A percentile compares a stretch with the other conserved stretches of the same genome.
Conservation (phyloP, 179 eudicot species). For the Vitellaria paradoxa region DNA sequence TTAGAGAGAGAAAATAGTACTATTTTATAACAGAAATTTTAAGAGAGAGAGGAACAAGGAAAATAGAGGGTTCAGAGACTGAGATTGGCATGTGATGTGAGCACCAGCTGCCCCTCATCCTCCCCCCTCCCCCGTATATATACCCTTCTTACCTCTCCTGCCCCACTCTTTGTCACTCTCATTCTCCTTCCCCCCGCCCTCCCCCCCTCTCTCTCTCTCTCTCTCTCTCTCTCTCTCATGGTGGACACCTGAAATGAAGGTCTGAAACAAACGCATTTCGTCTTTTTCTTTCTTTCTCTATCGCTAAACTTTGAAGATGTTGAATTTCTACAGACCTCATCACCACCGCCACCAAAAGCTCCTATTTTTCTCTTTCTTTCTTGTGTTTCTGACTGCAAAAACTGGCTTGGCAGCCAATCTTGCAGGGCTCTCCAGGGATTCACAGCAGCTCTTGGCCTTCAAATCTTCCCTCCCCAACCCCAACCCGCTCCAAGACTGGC, state of each 20-base stretch:
- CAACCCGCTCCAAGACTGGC: constrained; percentile 53
- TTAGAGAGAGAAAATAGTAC: neutral
- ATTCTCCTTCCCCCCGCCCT: constrained; percentile 17
- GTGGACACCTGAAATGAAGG: too few species aligned
- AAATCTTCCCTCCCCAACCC: constrained; percentile 55
- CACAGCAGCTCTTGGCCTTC: constrained; percentile 60
- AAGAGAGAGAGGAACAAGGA: neutral
- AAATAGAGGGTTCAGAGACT: constrained; percentile 6
- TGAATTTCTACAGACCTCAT: neutral
- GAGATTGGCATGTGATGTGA: constrained; percentile 71
- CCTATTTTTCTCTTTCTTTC: neutral
- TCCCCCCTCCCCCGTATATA: constrained; percentile 22
- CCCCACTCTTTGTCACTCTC: constrained; percentile 39
- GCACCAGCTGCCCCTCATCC: constrained; percentile 41
- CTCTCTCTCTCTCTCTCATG: constrained; percentile 1
- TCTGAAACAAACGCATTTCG: too few species aligned
- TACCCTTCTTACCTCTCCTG: constrained; percentile 35
- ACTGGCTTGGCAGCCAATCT: constrained; percentile 13
- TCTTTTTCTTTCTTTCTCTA: neutral
- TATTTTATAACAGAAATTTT: neutral
- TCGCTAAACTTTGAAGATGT: neutral
- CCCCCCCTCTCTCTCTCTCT: constrained; percentile 38
- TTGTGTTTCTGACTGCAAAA: neutral
- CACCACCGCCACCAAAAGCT: neutral
- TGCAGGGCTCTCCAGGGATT: constrained; percentile 32